These are phyloP conservation scores for Arthrobotrys sphaeroides DNA, from an alignment of 2,329 filamentous ascomycete species.

Conservation along the genomic window DNA sequence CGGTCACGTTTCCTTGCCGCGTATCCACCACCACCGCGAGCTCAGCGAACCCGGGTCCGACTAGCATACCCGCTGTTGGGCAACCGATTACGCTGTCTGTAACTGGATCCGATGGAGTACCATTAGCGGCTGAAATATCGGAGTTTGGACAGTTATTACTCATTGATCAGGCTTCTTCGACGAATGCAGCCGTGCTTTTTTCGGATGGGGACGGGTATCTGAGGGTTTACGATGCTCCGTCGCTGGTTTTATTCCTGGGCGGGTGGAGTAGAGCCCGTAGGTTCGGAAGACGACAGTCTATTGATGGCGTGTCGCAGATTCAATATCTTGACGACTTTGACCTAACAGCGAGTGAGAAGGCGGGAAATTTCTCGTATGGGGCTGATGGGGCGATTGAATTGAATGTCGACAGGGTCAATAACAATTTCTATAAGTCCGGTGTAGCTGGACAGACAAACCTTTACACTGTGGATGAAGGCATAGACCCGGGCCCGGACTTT, in stretches of 20 bases:
- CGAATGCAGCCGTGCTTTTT: background rate
- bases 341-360: background rate
- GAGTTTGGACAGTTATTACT: background rate
- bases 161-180: background rate
- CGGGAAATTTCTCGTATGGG: background rate
- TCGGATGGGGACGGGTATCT: background rate
- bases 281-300: background rate
- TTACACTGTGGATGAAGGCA: background rate
- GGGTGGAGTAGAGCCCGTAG: background rate
- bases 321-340: background rate
- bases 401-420: background rate
- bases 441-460: background rate
- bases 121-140: background rate
- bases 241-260: background rate
- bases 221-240: background rate
- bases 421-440: constrained; percentile 5
- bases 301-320: background rate
- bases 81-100: constrained; percentile 2
- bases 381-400: background rate
- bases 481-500: constrained; percentile 4
- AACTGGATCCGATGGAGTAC: constrained; percentile 3
- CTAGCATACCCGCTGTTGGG: background rate
- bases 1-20: background rate
- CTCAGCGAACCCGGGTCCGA: background rate
- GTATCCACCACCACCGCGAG: background rate